A percentile compares a stretch with the other conserved stretches of the same genome.
These are phyloP conservation scores for Blastomyces parvus DNA, from an alignment of 2,329 filamentous ascomycete species.

Conservation along the genomic window DNA sequence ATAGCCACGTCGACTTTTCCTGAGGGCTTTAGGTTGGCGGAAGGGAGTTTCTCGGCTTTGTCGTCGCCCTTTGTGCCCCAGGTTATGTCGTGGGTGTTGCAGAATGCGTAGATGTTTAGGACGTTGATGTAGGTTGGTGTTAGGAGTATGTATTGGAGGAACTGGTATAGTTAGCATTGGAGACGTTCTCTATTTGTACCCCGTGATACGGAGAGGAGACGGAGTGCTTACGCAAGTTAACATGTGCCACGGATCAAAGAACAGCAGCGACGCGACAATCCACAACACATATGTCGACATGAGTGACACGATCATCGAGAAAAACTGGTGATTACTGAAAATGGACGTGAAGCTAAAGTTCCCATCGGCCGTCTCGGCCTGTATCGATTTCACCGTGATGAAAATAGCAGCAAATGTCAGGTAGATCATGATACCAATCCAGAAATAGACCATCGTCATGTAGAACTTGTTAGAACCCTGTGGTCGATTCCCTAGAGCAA, in stretches of 20 bases:
- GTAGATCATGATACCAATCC: constrained; percentile 91
- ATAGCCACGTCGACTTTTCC: constrained; percentile 87
- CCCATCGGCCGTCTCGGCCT: constrained; percentile 53
- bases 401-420: constrained; percentile 91
- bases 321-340: constrained; percentile 82
- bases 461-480: constrained; percentile 91
- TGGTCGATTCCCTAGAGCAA: constrained; percentile 88
- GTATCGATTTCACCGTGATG: constrained; percentile 81
- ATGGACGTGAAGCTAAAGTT: constrained; percentile 62
- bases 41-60: constrained; percentile 82
- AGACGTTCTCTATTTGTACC: background rate
- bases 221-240: constrained; percentile 54
- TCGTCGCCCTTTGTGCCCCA: constrained; percentile 98
- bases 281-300: constrained; percentile 89
- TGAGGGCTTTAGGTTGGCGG: constrained; percentile 80
- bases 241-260: constrained; percentile 99
- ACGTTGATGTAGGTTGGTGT: constrained; percentile 98
- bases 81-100: constrained; percentile 94
- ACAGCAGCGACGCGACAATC: constrained; percentile 81
- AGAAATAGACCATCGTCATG: constrained; percentile 97
- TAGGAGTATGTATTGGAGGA: constrained; percentile 87
- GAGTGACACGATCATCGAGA: constrained; percentile 85
- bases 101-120: constrained; percentile 97
- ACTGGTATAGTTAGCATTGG: constrained; percentile 35
- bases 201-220: background rate